Conservation (phyloP, 2,329 filamentous ascomycete species). For the Pestalotiopsis sp. region DNA sequence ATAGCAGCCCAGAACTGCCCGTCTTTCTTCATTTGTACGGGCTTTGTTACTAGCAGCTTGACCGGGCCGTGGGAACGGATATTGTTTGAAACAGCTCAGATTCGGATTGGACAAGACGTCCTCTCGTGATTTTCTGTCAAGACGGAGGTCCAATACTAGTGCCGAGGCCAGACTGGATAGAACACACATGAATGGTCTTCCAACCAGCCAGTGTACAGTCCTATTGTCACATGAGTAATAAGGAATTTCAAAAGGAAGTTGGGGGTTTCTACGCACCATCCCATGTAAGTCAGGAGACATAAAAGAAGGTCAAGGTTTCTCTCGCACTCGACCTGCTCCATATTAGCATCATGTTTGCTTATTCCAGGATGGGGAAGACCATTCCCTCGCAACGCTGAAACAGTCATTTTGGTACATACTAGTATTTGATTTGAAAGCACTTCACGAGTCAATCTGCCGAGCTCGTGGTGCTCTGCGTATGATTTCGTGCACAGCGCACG, state of each 20-base stretch:
- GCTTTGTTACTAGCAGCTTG: slow-evolving; percentile 11
- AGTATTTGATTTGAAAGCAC: slow-evolving; percentile 49
- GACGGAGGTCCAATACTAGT: slow-evolving; percentile 48
- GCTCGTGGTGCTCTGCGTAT: slow-evolving; percentile 38
- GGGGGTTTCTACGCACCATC: slow-evolving; percentile 41
- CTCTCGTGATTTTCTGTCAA: slow-evolving; percentile 33
- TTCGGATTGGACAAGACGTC: slow-evolving; percentile 22
- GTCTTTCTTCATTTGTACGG: slow-evolving; percentile 22
- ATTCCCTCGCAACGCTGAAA: too few relatives aligned
- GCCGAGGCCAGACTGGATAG: slow-evolving; percentile 45
- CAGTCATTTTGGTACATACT: neutral
- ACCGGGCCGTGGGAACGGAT: slow-evolving; percentile 25
- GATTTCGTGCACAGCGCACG: slow-evolving; percentile 48
- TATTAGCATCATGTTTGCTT: neutral
- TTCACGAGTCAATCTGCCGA: slow-evolving; percentile 44
- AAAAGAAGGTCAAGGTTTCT: slow-evolving; percentile 54
- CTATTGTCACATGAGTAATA: slow-evolving; percentile 25
- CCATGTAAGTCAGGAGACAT: slow-evolving; percentile 47
- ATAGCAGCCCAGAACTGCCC: slow-evolving; percentile 22
- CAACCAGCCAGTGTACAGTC: slow-evolving; percentile 36
- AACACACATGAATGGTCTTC: slow-evolving; percentile 47
- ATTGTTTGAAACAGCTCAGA: slow-evolving; percentile 17
- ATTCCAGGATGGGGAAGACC: too few relatives aligned
- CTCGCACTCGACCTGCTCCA: slow-evolving; percentile 42
- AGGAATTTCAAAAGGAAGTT: too few relatives aligned